Conservation (phyloP, 441 rosid genomes). For the Dalechampia spathulata region DNA sequence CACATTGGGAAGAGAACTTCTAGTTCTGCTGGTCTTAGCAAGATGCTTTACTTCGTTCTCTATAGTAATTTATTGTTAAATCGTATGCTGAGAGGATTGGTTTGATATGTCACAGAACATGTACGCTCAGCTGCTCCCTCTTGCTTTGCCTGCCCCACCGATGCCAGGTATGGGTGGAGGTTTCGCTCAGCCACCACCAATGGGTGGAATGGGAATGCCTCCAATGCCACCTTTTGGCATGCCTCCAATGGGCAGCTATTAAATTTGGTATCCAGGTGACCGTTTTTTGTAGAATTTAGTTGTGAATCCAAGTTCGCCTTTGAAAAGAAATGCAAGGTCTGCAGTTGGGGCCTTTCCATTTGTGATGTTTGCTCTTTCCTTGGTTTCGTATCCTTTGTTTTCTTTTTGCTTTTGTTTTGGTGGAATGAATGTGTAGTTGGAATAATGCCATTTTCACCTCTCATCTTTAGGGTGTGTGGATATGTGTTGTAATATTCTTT, state of each 20-base stretch:
- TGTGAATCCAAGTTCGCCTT: constrained; percentile 7
- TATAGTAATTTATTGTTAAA: too few relatives aligned
- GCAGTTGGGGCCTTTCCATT: too few relatives aligned
- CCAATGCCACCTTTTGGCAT: constrained; percentile 92
- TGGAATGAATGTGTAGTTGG: constrained; percentile 21
- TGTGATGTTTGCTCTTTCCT: constrained; percentile 16
- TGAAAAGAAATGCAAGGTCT: constrained; percentile 3
- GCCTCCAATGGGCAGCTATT: constrained; percentile 94
- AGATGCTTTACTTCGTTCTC: too few relatives aligned
- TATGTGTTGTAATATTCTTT: constrained; percentile 46
- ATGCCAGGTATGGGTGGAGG: constrained; percentile 96
- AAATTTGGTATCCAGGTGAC: constrained; percentile 20
- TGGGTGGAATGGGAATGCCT: constrained; percentile 94
- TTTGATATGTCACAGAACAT: constrained; percentile 61
- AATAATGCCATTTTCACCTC: constrained; percentile 27
- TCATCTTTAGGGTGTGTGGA: constrained; percentile 28
- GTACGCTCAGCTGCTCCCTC: constrained; percentile 94
- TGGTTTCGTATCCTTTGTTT: too few relatives aligned
- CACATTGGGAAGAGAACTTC: too few relatives aligned
- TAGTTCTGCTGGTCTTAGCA: too few relatives aligned
- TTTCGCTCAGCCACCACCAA: constrained; percentile 57
- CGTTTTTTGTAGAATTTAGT: constrained; percentile 19
- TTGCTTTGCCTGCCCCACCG: constrained; percentile 97
- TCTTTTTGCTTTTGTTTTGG: constrained; percentile 17
- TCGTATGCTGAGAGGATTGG: too few relatives aligned